Percentiles rank a stretch among this genome's conserved stretches.
Conservation (phyloP, 345 rosid species). For the Turnera subulata region DNA sequence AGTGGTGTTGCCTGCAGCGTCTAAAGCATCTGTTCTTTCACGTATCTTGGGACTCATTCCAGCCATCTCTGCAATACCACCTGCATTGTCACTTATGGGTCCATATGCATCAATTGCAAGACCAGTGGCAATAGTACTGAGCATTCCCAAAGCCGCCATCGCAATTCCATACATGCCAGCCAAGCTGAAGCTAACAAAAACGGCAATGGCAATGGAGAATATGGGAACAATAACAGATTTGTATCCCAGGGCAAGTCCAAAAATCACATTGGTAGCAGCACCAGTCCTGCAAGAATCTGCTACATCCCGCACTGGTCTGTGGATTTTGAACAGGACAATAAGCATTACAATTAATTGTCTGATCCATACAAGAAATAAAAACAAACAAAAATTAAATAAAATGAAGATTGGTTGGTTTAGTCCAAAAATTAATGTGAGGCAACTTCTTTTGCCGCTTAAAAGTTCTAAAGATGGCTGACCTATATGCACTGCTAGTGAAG, state of each 20-base stretch:
- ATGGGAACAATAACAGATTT: conserved; percentile 73
- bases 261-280: conserved; percentile 76
- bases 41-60: conserved; percentile 80
- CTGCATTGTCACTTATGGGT: conserved; percentile 83
- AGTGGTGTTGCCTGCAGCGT: conserved; percentile 86
- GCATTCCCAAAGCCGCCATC: conserved; percentile 81
- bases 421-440: no score
- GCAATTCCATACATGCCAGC: conserved; percentile 84
- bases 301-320: conserved; percentile 97
- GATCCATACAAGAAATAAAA: no score
- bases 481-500: conserved; percentile 65
- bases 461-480: no score
- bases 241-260: conserved; percentile 78
- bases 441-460: no score
- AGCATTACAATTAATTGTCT: no score
- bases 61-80: conserved; percentile 89
- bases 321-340: neutral
- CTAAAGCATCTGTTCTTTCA: conserved; percentile 85
- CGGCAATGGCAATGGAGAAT: conserved; percentile 63
- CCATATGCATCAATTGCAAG: conserved; percentile 83
- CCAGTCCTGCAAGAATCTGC: conserved; percentile 96
- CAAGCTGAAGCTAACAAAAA: conserved; percentile 69
- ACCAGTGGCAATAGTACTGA: conserved; percentile 81
- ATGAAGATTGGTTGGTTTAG: no score
- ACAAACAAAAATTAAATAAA: no score